Base-by-base conservation (phyloP, 352 stramenopile species). In the Phytophthora pistaciae region DNA sequence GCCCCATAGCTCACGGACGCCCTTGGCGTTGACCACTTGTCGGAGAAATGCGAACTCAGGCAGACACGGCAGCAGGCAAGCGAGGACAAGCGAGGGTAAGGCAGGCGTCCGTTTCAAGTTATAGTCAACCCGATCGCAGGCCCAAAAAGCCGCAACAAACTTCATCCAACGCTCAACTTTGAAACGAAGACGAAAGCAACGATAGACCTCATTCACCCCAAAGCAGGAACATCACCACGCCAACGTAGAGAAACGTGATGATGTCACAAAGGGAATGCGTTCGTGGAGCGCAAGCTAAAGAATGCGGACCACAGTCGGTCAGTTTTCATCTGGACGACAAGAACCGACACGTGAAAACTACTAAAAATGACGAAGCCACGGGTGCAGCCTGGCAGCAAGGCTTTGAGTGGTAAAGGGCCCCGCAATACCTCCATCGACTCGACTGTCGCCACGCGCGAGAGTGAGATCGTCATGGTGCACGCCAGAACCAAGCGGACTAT, bases 31-130 rank as follows among this genome's bases (percentile, higher is more conserved):
- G 49, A 36, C 27, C n/a, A 5, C 2, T 23, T 50, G 13, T 25
- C 20, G 21, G 48, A 58, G 40, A 64, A 69, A 64, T 64, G 23
- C 29, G 40, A 52, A 55, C n/a, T 33, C 27, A 63, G 33, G 46
- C 36, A 23, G 33, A 48, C 38, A 25, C 18, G n/a, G 8, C 49
- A 56, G 1, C 11, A 33, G 8, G 29, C 29, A 36, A 9, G 31
- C 31, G 3, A 13, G 31, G 31, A n/a, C 25, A 29, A 29, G 25
- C 25, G 25, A 36, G 31, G 31, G 7, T 36, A 36, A 46, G 36
- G 48, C 50, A 64, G 66, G 8, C 58, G 65, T 72, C 65, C 65
- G 65, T 72, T 72, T 67, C 65, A 31, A 60, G 44, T 31, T 52
- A 63, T 61, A 14, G 64, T 60, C 60, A 23, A 11, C 36, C n/a